Evolutionary conservation across 305 asterid genomes (phyloP).

Genomic region (Plantago coronopus): DNA sequence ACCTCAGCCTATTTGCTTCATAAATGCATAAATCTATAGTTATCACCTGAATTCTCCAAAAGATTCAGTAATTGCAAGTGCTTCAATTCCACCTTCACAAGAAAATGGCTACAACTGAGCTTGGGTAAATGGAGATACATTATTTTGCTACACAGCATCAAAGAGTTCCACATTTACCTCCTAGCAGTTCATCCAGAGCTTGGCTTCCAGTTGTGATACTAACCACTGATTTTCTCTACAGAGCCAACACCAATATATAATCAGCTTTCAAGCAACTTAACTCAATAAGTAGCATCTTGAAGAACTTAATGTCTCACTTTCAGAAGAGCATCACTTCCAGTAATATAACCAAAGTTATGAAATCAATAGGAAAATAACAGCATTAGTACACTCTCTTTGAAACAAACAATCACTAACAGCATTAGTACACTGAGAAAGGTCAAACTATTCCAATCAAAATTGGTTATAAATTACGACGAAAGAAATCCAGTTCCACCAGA

Average conservation of each 20-base stretch:
- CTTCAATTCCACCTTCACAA: conserved; percentile 76
- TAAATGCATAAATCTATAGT: conserved; percentile 2
- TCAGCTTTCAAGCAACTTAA: conserved; percentile 17
- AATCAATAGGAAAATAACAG: conserved; percentile 20
- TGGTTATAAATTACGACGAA: too few species aligned
- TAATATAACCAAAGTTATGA: conserved; percentile 87
- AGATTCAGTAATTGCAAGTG: conserved; percentile 81
- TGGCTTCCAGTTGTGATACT: conserved; percentile 92
- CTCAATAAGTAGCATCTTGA: conserved; percentile 13
- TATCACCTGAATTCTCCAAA: conserved; percentile 92
- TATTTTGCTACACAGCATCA: conserved; percentile 14
- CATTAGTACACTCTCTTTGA: conserved; percentile 25
- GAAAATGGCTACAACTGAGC: conserved; percentile 17
- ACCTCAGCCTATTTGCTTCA: not conserved
- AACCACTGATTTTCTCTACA: conserved; percentile 78
- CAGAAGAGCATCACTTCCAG: conserved; percentile 94
- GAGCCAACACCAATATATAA: conserved; percentile 14
- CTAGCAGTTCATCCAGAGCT: conserved; percentile 89
- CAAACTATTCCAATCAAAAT: too few species aligned
- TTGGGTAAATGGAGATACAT: not conserved
- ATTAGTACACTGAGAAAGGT: too few species aligned
- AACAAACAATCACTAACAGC: too few species aligned
- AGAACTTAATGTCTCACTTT: conserved; percentile 45
- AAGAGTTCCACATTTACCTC: conserved; percentile 44
- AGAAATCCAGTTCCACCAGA: too few species aligned